Conservation (phyloP, 1,284 basidiomycete species). For the Cryptococcus hybrid region DNA sequence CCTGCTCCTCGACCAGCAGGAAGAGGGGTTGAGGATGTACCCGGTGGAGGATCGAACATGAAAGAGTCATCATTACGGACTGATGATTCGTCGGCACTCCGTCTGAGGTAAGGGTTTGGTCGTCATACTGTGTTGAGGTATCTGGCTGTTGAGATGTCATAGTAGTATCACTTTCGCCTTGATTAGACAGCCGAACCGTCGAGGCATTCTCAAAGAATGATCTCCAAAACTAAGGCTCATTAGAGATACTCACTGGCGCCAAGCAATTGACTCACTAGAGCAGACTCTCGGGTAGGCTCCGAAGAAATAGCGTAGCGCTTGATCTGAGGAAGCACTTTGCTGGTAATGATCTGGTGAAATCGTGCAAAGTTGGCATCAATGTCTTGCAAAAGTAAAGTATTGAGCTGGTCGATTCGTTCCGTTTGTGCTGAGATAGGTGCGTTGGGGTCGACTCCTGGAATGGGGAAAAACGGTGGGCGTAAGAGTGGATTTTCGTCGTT, state of each 20-base stretch:
- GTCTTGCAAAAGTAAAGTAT: slow-evolving; percentile 75
- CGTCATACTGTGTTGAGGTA: slow-evolving; percentile 26
- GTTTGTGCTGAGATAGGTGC: slow-evolving; percentile 70
- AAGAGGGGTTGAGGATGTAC: slow-evolving; percentile 38
- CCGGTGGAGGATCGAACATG: slow-evolving; percentile 29
- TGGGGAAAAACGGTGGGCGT: slow-evolving; percentile 48
- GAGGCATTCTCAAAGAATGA: slow-evolving; percentile 91
- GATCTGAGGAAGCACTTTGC: slow-evolving; percentile 76
- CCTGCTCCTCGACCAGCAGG: slow-evolving; percentile 15
- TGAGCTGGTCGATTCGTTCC: slow-evolving; percentile 93
- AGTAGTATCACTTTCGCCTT: slow-evolving; percentile 58
- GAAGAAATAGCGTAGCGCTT: slow-evolving; percentile 83
- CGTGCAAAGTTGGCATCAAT: slow-evolving; percentile 91
- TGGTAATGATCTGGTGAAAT: slow-evolving; percentile 82
- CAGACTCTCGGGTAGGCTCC: slow-evolving; percentile 81
- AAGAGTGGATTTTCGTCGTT: slow-evolving; percentile 26
- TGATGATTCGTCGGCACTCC: slow-evolving; percentile 20
- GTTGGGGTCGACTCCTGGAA: slow-evolving; percentile 71
- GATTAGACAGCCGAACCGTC: slow-evolving; percentile 67
- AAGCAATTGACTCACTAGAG: slow-evolving; percentile 60
- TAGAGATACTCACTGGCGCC: no score
- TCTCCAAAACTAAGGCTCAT: slow-evolving; percentile 77
- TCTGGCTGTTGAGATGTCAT: slow-evolving; percentile 3
- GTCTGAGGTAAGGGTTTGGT: slow-evolving; percentile 32
- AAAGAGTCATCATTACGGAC: slow-evolving; percentile 30